These are phyloP conservation scores for Amauroascus verrucosus DNA, from an alignment of 2,329 filamentous ascomycete species.

Conservation along the genomic window DNA sequence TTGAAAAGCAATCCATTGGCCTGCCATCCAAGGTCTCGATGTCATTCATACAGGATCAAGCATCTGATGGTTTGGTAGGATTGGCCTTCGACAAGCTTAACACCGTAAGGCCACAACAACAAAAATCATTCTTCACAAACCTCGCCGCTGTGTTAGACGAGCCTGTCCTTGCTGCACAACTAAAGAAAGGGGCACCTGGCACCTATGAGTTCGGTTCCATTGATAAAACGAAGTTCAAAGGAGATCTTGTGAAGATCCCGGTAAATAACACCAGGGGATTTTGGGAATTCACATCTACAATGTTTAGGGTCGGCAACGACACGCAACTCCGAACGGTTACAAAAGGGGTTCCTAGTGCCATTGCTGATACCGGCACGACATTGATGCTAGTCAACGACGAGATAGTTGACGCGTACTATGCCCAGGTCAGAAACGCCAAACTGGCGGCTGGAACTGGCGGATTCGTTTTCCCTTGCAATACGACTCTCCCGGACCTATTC, in stretches of 20 bases:
- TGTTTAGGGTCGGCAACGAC: slow-evolving; percentile 45
- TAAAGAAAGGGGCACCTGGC: slow-evolving; percentile 51
- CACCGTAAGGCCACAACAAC: slow-evolving; percentile 50
- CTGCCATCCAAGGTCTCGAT: slow-evolving; percentile 51
- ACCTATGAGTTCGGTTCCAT: slow-evolving; percentile 66
- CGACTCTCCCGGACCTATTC: slow-evolving; percentile 44
- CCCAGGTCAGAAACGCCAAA: slow-evolving; percentile 43
- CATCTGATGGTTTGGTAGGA: slow-evolving; percentile 53
- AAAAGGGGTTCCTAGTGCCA: slow-evolving; percentile 36
- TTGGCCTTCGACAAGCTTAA: slow-evolving; percentile 52
- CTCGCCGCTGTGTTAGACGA: slow-evolving; percentile 49
- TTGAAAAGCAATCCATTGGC: slow-evolving; percentile 54
- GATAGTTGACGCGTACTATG: slow-evolving; percentile 53
- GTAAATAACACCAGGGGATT: slow-evolving; percentile 55
- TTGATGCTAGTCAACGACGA: slow-evolving; percentile 51
- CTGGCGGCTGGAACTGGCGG: slow-evolving; percentile 37
- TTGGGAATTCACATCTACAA: slow-evolving; percentile 55
- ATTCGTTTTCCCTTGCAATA: slow-evolving; percentile 50
- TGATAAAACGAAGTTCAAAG: slow-evolving; percentile 53
- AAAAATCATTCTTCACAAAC: slow-evolving; percentile 68
- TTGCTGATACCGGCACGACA: slow-evolving; percentile 60
- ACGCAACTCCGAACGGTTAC: slow-evolving; percentile 15
- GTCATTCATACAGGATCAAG: slow-evolving; percentile 41
- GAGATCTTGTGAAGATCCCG: slow-evolving; percentile 51
- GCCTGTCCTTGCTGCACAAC: slow-evolving; percentile 61